Percentiles rank a stretch among this genome's conserved stretches.
phyloP scores from a whole-genome alignment of 305 asterid species.

The Fraxinus sp. region DNA sequence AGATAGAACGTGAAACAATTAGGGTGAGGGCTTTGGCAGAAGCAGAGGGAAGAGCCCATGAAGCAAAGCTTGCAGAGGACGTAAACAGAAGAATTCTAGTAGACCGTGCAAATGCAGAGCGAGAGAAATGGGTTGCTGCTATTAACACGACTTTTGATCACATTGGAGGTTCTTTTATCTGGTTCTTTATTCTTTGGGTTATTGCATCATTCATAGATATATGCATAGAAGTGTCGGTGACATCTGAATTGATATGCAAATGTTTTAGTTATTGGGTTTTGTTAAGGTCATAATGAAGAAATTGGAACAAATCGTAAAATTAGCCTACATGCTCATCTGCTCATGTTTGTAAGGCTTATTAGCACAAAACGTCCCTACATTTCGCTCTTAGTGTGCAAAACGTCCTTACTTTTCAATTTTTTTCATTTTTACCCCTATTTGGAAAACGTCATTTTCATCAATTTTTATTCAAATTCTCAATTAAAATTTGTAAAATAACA shows the following conservation, averaged over 20 bases:
- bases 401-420: too few relatives aligned
- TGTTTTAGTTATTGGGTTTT: conserved; percentile 5
- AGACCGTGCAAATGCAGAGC: conserved; percentile 85
- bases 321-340: background rate
- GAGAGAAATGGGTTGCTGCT: conserved; percentile 92
- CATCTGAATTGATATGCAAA: background rate
- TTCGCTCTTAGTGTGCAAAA: too few relatives aligned
- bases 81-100: conserved; percentile 73
- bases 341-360: background rate
- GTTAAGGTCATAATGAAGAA: background rate
- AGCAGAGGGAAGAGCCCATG: conserved; percentile 98
- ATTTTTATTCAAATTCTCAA: too few relatives aligned
- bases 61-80: conserved; percentile 92
- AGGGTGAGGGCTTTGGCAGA: conserved; percentile 75
- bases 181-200: background rate
- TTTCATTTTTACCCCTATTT: too few relatives aligned
- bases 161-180: conserved; percentile 70
- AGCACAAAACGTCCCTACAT: too few relatives aligned
- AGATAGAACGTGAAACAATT: conserved; percentile 86
- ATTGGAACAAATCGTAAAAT: background rate
- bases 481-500: too few relatives aligned
- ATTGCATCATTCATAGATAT: background rate
- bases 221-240: background rate
- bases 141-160: conserved; percentile 91
- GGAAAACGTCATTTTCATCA: too few relatives aligned